Conservation (phyloP, 1,284 basidiomycete genomes). For the Marasmius fiardii region DNA sequence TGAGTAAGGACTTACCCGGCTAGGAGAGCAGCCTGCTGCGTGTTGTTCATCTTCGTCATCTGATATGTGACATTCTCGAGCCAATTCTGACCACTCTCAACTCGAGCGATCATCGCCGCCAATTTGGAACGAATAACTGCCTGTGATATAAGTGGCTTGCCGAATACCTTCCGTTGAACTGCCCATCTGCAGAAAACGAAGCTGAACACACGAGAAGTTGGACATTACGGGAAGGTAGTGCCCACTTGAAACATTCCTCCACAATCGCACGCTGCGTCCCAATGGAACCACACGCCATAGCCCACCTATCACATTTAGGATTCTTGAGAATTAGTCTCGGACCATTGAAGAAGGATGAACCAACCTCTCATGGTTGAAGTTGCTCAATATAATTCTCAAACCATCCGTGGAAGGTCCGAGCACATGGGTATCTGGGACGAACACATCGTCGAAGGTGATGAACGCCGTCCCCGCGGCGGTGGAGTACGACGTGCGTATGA, state of each 20-base stretch:
- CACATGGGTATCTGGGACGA: constrained; percentile 76
- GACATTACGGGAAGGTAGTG: constrained; percentile 8
- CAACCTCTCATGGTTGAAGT: constrained; percentile 53
- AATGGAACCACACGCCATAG: constrained; percentile 28
- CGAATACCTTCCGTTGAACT: constrained; percentile 70
- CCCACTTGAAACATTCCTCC: constrained; percentile 64
- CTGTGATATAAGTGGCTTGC: constrained; percentile 74
- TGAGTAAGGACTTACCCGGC: constrained; percentile 36
- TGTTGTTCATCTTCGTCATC: constrained; percentile 68
- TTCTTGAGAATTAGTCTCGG: neutral
- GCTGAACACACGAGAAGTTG: neutral
- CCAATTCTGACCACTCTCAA: constrained; percentile 75
- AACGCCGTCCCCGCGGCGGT: constrained; percentile 71
- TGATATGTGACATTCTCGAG: constrained; percentile 79
- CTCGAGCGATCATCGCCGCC: constrained; percentile 73
- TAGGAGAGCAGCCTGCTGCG: constrained; percentile 34
- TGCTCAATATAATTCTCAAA: constrained; percentile 60
- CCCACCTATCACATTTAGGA: constrained; percentile 17
- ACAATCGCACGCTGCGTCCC: constrained; percentile 51
- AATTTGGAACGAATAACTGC: constrained; percentile 78
- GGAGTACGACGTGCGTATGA: constrained; percentile 78
- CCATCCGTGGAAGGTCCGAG: constrained; percentile 81
- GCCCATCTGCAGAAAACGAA: constrained; percentile 43
- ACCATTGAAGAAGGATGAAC: neutral
- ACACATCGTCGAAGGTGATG: constrained; percentile 81